Evolutionary conservation across 306 rosid species (phyloP), one percentile per base, ranked within the genome.

Genomic region (Dalbergia oliveri): DNA sequence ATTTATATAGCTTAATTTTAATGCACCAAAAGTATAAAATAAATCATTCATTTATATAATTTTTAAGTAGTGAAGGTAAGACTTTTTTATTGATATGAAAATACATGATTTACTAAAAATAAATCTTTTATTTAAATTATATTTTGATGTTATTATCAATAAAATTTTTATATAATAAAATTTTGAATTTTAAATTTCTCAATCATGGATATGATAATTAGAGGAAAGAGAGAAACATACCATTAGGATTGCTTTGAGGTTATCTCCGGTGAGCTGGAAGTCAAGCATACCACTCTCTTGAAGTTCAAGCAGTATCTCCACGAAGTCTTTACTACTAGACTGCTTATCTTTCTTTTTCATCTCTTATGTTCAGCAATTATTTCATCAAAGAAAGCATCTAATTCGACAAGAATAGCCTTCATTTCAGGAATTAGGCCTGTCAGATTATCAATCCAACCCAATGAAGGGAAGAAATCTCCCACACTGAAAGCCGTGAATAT

Each of bases 401-500:
- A 8, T 6, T 43, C 75, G 8, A 0, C 0, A 14, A 60, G 73
- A 19, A 72, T 54, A 7, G 69, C 19, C 41, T 78, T 87, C 8
- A 90, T 31, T 0, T 68, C 9, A 0, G 66, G 16, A n/a, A 63
- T 41, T 0, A 45, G 26, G 0, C 90, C 90, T 0, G 68, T 85
- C 3, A 89, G 33, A 66, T 13, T 23, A 50, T 87, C 92, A 39
- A 88, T 1, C 91, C 91, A 88, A 15, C 76, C 34, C 43, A 88
- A 69, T 4, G 16, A 65, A 59, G 87, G 90, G 58, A 74, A 87
- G 56, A 37, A 77, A 77, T 90, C 87, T 26, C 86, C 81, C 3
- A 85, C 58, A n/a, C 82, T 8, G 13, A 82, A 87, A n/a, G 65
- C 19, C 43, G 4, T 0, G 0, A 85, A 0, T 0, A 31, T 57